Conservation (phyloP, 2,329 filamentous ascomycete species). For the Thielaviopsis cerberus region DNA sequence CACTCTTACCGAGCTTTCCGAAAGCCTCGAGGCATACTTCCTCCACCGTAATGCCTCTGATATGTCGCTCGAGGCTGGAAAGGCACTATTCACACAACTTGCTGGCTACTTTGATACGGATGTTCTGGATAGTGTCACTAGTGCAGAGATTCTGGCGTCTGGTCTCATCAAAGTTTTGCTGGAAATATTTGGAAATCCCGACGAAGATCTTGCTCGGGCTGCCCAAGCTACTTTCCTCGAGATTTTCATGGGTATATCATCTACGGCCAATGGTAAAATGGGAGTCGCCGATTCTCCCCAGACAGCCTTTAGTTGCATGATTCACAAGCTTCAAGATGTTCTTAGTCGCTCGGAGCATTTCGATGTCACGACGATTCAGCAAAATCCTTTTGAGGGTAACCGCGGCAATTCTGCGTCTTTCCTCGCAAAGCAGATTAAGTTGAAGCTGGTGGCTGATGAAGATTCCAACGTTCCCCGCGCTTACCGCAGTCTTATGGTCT, state of each 20-base stretch:
- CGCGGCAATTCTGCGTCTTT: slow-evolving; percentile 84
- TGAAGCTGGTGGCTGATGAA: slow-evolving; percentile 77
- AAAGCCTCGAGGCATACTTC: slow-evolving; percentile 56
- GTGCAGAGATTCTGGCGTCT: slow-evolving; percentile 80
- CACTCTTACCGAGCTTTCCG: slow-evolving; percentile 51
- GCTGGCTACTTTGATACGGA: slow-evolving; percentile 77
- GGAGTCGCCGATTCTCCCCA: slow-evolving; percentile 48
- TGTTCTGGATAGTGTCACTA: slow-evolving; percentile 81
- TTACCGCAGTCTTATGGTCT: slow-evolving; percentile 92
- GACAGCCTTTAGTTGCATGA: slow-evolving; percentile 76
- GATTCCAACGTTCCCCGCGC: slow-evolving; percentile 73
- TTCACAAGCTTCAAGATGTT: slow-evolving; percentile 87
- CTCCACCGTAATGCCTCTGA: slow-evolving; percentile 31
- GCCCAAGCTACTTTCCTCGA: slow-evolving; percentile 74
- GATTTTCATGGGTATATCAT: slow-evolving; percentile 68
- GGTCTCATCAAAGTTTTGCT: slow-evolving; percentile 73
- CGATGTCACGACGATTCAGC: slow-evolving; percentile 87
- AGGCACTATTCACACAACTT: slow-evolving; percentile 52
- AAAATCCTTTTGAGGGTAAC: slow-evolving; percentile 77
- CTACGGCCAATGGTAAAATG: slow-evolving; percentile 46
- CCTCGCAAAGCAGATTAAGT: slow-evolving; percentile 83
- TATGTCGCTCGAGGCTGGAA: slow-evolving; percentile 32
- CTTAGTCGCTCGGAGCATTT: slow-evolving; percentile 95
- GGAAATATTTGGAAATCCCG: slow-evolving; percentile 57
- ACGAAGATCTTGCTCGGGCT: slow-evolving; percentile 40